These are phyloP conservation scores for Priceomyces fermenticarens DNA, from an alignment of 805 yeast species.

Conservation along the genomic window DNA sequence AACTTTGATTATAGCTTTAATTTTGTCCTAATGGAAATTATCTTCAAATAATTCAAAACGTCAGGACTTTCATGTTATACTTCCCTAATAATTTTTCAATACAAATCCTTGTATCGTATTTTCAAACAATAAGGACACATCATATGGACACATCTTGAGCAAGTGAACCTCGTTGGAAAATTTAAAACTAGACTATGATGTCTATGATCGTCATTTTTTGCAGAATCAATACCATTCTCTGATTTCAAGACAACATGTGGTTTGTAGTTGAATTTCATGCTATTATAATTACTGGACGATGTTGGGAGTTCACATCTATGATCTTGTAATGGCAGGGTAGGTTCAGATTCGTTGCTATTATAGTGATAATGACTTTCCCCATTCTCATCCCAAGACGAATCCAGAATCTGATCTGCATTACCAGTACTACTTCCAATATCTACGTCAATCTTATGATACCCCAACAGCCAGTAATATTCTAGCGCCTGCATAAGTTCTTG, in stretches of 20 bases:
- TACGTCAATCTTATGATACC: conserved; percentile 10
- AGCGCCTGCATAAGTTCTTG: conserved; percentile 12
- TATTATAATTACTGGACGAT: too few species aligned
- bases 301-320: too few species aligned
- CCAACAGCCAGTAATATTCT: conserved; percentile 23
- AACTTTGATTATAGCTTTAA: too few species aligned
- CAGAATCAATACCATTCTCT: too few species aligned
- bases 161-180: conserved; percentile 32
- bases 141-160: conserved; percentile 39
- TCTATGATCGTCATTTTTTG: too few species aligned
- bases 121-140: conserved; percentile 43
- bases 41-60: too few species aligned
- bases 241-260: too few species aligned
- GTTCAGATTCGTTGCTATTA: not conserved
- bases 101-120: conserved; percentile 28
- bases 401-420: too few species aligned
- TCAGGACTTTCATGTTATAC: too few species aligned
- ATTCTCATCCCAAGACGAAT: not conserved
- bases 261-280: too few species aligned
- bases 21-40: too few species aligned
- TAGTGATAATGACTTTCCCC: not conserved
- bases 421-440: not conserved
- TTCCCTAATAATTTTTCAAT: conserved; percentile 1
- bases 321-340: too few species aligned
- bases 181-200: conserved; percentile 19